Evolutionary conservation across 257 asterid genomes (phyloP).

Genomic region (Solanum chmielewskii): DNA sequence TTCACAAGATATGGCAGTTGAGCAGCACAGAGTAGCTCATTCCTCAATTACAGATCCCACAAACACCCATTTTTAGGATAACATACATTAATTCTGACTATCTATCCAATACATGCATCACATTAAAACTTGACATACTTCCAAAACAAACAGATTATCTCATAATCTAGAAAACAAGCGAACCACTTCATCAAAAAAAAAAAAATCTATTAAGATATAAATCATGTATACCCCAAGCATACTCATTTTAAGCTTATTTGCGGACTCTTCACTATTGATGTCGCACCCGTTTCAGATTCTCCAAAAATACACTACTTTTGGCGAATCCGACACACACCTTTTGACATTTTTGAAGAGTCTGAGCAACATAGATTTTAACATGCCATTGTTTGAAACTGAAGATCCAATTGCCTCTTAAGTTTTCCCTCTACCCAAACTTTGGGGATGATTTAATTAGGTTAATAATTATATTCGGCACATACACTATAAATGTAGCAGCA

Average conservation of each 20-base stretch:
- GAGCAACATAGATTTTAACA: no score
- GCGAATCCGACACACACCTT: no score
- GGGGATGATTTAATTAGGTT: neutral
- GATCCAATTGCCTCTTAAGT: neutral
- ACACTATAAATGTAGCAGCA: neutral
- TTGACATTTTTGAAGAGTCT: no score
- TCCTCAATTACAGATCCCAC: neutral
- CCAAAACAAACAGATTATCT: neutral
- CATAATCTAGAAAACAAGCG: neutral
- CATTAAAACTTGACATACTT: neutral
- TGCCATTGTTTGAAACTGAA: neutral
- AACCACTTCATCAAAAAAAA: neutral
- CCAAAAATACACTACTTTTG: no score
- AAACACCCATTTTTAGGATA: neutral
- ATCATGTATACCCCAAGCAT: neutral
- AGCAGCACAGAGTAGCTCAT: neutral
- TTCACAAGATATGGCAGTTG: neutral
- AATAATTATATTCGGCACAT: neutral
- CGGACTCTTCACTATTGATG: no score
- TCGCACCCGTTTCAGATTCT: no score
- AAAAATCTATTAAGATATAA: neutral
- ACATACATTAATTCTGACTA: neutral
- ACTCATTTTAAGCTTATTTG: neutral
- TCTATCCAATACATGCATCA: neutral
- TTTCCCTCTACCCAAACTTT: neutral